Evolutionary conservation across 768 basidiomycete genomes (phyloP), one percentile per base, ranked within the genome.

Genomic region (Astraeus odoratus): DNA sequence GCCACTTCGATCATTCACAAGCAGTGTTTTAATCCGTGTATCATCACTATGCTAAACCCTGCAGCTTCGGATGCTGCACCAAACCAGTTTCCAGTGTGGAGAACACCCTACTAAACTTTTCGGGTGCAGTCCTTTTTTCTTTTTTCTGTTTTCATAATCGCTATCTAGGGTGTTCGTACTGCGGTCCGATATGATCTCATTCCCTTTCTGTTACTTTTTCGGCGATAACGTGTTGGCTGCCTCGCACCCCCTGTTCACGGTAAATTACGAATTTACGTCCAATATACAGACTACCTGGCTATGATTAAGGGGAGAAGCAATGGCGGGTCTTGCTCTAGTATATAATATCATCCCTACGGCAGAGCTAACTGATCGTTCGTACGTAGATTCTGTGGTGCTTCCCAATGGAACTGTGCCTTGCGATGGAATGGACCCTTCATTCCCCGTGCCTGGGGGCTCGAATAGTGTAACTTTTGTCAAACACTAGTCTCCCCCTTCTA

Each of bases 161-260:
- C 27, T 7, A 7, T 29, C 7, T 29, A 6, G 12, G 27, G 12
- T 7, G 27, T 13, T 31, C 30, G n/a, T n/a, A 10, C 12, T 31
- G 30, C 30, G 3, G 30, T 64, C 58, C 55, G 51, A 38, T 48
- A 54, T 48, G 47, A 57, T 33, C 47, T 59, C 39, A 18, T 61
- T 23, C 56, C 59, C 42, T 52, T 61, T 9, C 59, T 23, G 57
- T 51, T 31, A 13, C 34, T 55, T 49, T 45, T 35, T 58, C 31
- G 52, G 53, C n/a, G 49, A 55, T 26, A 53, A 55, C 4, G 56
- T 54, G 8, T 24, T 65, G 25, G 61, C 57, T 8, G 58, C 57
- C 4, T 63, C 65, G 25, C 51, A 52, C 26, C 49, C 47, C 27
- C 46, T 50, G 13, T 42, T 52, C 39, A 44, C 50, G 48, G 55